phyloP scores from a whole-genome alignment of 768 basidiomycete species.

The Epithele typhae region DNA sequence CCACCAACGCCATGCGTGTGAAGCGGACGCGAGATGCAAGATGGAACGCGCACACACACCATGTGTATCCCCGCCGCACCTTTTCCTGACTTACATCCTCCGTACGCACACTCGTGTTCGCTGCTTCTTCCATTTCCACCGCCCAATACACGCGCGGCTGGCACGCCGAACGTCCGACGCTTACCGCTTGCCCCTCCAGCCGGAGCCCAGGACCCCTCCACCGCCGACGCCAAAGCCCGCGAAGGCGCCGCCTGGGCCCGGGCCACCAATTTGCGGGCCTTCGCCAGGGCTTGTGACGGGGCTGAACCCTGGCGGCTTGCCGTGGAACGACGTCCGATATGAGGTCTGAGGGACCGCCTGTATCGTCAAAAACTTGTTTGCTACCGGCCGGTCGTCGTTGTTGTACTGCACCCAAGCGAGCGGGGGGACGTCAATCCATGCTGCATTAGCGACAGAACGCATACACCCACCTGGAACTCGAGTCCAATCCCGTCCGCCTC shows the following conservation, averaged over 20 bases:
- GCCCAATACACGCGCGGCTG: too few relatives aligned
- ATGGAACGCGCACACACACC: too few relatives aligned
- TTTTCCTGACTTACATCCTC: too few relatives aligned
- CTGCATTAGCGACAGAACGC: background rate
- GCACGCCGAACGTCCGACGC: too few relatives aligned
- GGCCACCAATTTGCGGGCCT: slow-evolving; percentile 21
- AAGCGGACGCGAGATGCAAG: too few relatives aligned
- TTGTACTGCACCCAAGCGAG: slow-evolving; percentile 52
- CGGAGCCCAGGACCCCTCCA: slow-evolving; percentile 30
- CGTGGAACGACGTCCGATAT: slow-evolving; percentile 64
- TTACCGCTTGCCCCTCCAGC: slow-evolving; percentile 24
- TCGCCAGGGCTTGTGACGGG: slow-evolving; percentile 24
- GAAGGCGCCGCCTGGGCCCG: slow-evolving; percentile 38
- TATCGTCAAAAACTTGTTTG: slow-evolving; percentile 80
- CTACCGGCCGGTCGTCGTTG: slow-evolving; percentile 78
- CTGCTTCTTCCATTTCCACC: too few relatives aligned
- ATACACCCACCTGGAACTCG: slow-evolving; percentile 74
- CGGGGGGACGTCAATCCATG: background rate
- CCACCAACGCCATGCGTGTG: too few relatives aligned
- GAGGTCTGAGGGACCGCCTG: slow-evolving; percentile 64
- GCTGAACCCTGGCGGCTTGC: slow-evolving; percentile 26
- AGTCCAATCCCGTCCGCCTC: slow-evolving; percentile 82
- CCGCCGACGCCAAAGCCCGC: slow-evolving; percentile 44
- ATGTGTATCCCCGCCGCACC: too few relatives aligned
- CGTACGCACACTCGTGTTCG: too few relatives aligned